Conservation (phyloP, 805 yeast species). For the Wickerhamiella lipophila region DNA sequence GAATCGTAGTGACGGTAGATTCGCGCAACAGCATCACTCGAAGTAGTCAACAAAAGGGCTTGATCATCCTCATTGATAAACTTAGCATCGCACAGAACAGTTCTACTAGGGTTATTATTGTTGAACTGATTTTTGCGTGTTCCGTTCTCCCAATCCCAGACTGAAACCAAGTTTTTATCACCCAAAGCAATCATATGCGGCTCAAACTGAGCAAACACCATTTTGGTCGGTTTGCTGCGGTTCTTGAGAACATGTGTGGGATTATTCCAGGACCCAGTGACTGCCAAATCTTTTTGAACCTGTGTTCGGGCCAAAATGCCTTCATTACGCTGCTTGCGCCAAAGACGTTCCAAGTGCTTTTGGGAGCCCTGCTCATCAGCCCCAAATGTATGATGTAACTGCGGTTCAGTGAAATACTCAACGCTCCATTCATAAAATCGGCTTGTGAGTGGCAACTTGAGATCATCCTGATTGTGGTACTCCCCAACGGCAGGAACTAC, state of each 20-base stretch:
- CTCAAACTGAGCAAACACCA: constrained; percentile 84
- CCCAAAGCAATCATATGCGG: constrained; percentile 67
- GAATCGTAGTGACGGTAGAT: constrained; percentile 67
- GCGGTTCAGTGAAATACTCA: constrained; percentile 95
- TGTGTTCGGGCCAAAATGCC: constrained; percentile 77
- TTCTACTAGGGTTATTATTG: constrained; percentile 76
- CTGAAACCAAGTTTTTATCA: constrained; percentile 67
- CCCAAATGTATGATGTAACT: constrained; percentile 70
- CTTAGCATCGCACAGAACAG: constrained; percentile 75
- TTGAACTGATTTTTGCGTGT: constrained; percentile 55
- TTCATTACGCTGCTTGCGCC: constrained; percentile 89
- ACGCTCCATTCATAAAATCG: constrained; percentile 37
- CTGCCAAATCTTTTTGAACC: constrained; percentile 69
- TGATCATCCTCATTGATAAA: constrained; percentile 85
- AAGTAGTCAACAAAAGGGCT: constrained; percentile 73
- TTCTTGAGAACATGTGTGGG: constrained; percentile 52
- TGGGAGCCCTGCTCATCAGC: constrained; percentile 86
- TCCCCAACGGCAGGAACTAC: constrained; percentile 10
- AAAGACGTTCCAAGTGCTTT: constrained; percentile 64
- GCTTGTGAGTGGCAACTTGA: constrained; percentile 26
- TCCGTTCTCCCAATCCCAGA: constrained; percentile 74
- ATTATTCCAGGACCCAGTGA: constrained; percentile 76
- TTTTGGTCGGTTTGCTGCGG: constrained; percentile 26
- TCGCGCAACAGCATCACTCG: constrained; percentile 88
- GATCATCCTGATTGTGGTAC: neutral